phyloP scores from a whole-genome alignment of 2,329 filamentous ascomycete species.

The Colletotrichum caudatum region DNA sequence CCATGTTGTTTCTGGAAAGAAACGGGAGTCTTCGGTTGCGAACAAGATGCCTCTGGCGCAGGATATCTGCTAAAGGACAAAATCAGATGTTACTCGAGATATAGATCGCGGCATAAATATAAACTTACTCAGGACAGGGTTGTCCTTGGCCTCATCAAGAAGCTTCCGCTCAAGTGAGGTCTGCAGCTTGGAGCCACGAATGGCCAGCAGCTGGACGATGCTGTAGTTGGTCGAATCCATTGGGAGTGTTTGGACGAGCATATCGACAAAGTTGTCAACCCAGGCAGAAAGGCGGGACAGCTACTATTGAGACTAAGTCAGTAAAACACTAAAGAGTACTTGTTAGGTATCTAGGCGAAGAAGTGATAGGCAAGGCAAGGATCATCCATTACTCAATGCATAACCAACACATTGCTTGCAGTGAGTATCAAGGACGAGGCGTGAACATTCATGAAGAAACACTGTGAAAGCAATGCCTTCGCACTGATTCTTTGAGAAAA shows the following conservation, averaged over 20 bases:
- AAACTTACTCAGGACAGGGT: slow-evolving; percentile 14
- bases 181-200: slow-evolving; percentile 29
- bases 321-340: neutral
- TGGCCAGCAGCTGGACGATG: slow-evolving; percentile 30
- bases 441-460: neutral
- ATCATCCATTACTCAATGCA: neutral
- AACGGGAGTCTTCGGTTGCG: slow-evolving; percentile 24
- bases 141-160: slow-evolving; percentile 25
- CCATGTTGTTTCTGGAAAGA: slow-evolving; percentile 23
- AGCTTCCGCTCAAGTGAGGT: slow-evolving; percentile 23
- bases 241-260: neutral
- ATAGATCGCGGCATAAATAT: neutral
- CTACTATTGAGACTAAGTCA: neutral
- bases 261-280: neutral
- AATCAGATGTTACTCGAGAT: neutral
- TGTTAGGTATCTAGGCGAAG: neutral
- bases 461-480: neutral
- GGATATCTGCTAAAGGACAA: slow-evolving; percentile 31
- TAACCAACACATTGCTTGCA: too few relatives aligned
- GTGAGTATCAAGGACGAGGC: neutral
- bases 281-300: neutral
- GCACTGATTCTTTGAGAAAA: neutral
- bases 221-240: slow-evolving; percentile 36
- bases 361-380: too few relatives aligned
- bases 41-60: slow-evolving; percentile 23